Conservation (phyloP, 2,329 filamentous ascomycete species). For the Botrytis medusae region DNA sequence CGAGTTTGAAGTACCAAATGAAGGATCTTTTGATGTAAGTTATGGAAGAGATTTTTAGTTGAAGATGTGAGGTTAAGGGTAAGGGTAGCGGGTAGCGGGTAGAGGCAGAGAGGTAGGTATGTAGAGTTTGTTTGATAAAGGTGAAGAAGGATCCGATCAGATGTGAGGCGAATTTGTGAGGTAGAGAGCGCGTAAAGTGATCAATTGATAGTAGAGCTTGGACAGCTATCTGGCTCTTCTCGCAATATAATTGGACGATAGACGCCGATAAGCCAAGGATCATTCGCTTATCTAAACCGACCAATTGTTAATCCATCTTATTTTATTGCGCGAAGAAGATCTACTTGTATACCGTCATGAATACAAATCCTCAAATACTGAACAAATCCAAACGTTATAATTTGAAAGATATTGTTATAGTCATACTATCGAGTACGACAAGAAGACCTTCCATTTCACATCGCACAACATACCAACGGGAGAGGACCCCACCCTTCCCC, state of each 20-base stretch:
- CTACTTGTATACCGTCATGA: neutral
- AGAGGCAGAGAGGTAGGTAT: neutral
- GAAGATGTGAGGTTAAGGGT: slow-evolving; percentile 7
- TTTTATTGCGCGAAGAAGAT: neutral
- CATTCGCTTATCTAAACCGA: neutral
- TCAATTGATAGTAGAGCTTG: neutral
- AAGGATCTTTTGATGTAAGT: slow-evolving; percentile 8
- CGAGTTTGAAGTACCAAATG: slow-evolving; percentile 6
- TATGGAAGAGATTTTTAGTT: slow-evolving; percentile 1
- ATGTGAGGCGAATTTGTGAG: neutral
- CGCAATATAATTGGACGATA: neutral
- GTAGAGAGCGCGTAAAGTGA: slow-evolving; percentile 4
- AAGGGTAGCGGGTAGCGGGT: neutral
- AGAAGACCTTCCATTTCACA: neutral
- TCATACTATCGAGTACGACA: neutral
- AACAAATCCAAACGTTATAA: neutral
- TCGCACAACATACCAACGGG: neutral
- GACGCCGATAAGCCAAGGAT: neutral
- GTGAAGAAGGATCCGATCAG: neutral
- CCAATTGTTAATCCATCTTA: neutral
- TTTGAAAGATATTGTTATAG: neutral
- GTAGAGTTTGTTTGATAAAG: slow-evolving; percentile 9
- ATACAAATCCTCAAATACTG: neutral
- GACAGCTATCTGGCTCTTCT: neutral
- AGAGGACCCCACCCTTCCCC: neutral